These are phyloP conservation scores for Lagenidium sp. DNA, from an alignment of 352 stramenopile genomes.

Conservation along the genomic window DNA sequence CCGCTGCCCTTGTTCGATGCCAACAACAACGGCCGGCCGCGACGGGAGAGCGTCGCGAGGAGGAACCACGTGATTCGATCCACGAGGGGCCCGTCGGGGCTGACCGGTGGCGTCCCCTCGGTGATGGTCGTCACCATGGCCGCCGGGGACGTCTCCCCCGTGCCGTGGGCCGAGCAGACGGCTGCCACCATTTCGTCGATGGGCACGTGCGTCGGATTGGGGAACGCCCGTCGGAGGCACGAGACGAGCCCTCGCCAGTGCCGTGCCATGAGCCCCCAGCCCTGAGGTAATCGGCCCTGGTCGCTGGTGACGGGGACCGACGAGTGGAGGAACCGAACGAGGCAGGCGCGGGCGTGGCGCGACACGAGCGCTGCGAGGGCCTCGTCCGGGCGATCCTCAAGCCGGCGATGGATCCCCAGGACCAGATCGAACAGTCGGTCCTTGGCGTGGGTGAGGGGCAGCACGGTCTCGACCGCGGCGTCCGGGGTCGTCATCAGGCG, in stretches of 20 bases:
- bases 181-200: conserved; percentile 4
- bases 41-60: no score
- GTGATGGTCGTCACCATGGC: no score
- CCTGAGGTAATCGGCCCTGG: no score
- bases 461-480: background rate
- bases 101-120: no score
- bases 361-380: conserved; percentile 7
- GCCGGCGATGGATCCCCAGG: background rate
- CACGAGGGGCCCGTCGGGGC: no score
- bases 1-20: no score
- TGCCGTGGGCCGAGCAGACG: no score
- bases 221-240: conserved; percentile 14
- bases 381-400: background rate
- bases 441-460: conserved; percentile 1
- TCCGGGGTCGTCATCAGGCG: conserved; percentile 8
- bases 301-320: conserved; percentile 11
- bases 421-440: conserved; percentile 2
- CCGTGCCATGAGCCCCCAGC: conserved; percentile 2
- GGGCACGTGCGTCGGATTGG: no score
- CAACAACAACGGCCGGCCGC: no score
- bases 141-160: no score
- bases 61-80: no score
- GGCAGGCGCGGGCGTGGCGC: conserved; percentile 4
- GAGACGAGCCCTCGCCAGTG: conserved; percentile 6
- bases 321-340: conserved; percentile 16